These are phyloP conservation scores for Lavandula angustifolia DNA, from an alignment of 257 asterid species.

Conservation along the genomic window DNA sequence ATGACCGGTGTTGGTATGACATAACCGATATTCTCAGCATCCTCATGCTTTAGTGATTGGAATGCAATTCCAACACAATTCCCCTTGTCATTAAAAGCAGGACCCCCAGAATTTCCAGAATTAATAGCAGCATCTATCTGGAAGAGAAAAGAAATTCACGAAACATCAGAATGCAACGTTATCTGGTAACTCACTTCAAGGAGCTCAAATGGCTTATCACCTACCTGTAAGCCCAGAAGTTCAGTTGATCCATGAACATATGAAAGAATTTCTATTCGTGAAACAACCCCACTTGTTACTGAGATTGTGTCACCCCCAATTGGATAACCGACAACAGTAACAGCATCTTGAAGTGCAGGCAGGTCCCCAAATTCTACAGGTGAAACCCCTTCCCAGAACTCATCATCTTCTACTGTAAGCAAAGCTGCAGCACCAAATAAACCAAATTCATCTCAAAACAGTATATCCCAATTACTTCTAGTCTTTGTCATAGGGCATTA, in stretches of 20 bases:
- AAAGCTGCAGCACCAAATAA: constrained; percentile 57
- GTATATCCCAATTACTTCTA: neutral
- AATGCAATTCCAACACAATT: constrained; percentile 93
- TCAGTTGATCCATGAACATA: constrained; percentile 95
- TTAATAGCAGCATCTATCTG: constrained; percentile 98
- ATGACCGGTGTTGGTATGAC: constrained; percentile 98
- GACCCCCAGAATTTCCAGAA: constrained; percentile 98
- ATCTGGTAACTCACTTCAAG: constrained; percentile 16
- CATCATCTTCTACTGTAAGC: constrained; percentile 91
- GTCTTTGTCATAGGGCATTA: neutral
- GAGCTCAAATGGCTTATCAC: constrained; percentile 21
- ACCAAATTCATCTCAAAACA: constrained; percentile 34
- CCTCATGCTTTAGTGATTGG: constrained; percentile 96
- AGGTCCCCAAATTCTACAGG: constrained; percentile 87
- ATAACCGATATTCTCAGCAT: constrained; percentile 93
- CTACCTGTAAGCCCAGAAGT: constrained; percentile 91
- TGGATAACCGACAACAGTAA: constrained; percentile 95
- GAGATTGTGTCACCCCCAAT: constrained; percentile 97
- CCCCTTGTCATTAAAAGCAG: constrained; percentile 89
- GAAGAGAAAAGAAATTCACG: constrained; percentile 26
- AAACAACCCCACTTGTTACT: constrained; percentile 96
- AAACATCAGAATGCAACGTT: constrained; percentile 26
- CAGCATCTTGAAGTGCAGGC: constrained; percentile 94
- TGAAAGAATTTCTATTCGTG: constrained; percentile 90
- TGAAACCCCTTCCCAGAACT: constrained; percentile 95